A percentile compares a stretch with the other conserved stretches of the same genome.
These are phyloP conservation scores for Acidiella bohemica DNA, from an alignment of 495 filamentous ascomycete genomes.

Conservation along the genomic window DNA sequence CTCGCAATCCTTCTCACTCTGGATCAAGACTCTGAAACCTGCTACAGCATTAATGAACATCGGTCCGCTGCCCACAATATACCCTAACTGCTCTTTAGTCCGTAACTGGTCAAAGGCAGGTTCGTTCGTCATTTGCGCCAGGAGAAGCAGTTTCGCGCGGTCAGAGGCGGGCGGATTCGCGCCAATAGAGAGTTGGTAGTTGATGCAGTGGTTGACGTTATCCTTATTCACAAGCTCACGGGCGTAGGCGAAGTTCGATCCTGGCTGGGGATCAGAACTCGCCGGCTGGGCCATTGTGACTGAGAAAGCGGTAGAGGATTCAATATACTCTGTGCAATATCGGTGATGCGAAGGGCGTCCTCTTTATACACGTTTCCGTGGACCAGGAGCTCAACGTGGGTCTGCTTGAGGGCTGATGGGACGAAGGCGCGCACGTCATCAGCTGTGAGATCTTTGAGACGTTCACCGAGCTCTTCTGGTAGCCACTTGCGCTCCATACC, in stretches of 20 bases:
- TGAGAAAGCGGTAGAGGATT: constrained; percentile 60
- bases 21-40: constrained; percentile 81
- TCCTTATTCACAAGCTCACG: constrained; percentile 70
- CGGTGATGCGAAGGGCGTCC: constrained; percentile 75
- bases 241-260: constrained; percentile 69
- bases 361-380: constrained; percentile 96
- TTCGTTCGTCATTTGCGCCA: constrained; percentile 88
- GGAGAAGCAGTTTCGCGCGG: constrained; percentile 62
- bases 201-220: constrained; percentile 95
- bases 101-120: constrained; percentile 86
- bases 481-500: constrained; percentile 62
- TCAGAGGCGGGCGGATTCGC: constrained; percentile 50
- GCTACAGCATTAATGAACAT: constrained; percentile 56
- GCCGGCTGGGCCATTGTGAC: constrained; percentile 64
- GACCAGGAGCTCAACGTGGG: constrained; percentile 74
- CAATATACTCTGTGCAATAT: constrained; percentile 67
- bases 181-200: constrained; percentile 75
- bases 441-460: constrained; percentile 57
- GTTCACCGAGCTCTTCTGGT: constrained; percentile 67
- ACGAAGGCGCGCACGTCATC: constrained; percentile 66
- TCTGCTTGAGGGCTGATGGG: constrained; percentile 64
- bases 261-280: constrained; percentile 68
- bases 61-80: constrained; percentile 79
- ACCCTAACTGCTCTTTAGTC: constrained; percentile 95
- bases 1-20: constrained; percentile 71